Evolutionary conservation across 208 protist species (phyloP).

Genomic region (Trypanosoma rangeli): DNA sequence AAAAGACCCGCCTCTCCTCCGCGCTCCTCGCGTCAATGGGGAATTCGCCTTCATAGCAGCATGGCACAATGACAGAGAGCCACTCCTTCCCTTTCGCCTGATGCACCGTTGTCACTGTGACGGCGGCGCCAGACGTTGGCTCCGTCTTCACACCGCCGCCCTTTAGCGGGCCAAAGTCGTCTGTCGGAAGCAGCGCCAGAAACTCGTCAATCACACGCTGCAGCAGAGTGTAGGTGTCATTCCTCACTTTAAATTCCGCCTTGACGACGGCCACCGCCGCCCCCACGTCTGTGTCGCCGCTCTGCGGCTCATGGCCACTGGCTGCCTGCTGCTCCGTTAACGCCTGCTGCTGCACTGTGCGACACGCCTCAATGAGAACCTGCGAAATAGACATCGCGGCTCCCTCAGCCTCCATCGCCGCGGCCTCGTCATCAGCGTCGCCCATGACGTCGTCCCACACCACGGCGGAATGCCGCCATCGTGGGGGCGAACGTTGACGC

Average conservation of each 20-base stretch:
- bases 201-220: slow-evolving; percentile 80
- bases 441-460: slow-evolving; percentile 27
- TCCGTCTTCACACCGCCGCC: background rate
- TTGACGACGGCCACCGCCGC: background rate
- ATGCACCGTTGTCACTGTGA: slow-evolving; percentile 81
- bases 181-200: slow-evolving; percentile 54
- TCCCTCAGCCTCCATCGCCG: slow-evolving; percentile 27
- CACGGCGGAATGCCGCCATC: background rate
- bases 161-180: slow-evolving; percentile 72
- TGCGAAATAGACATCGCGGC: slow-evolving; percentile 44
- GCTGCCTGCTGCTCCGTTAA: slow-evolving; percentile 18
- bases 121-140: background rate
- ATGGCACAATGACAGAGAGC: slow-evolving; percentile 73
- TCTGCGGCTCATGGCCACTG: slow-evolving; percentile 9
- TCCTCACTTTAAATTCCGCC: background rate
- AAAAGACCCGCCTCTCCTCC: slow-evolving; percentile 85
- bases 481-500: slow-evolving; percentile 4
- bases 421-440: slow-evolving; percentile 23
- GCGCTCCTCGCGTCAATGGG: slow-evolving; percentile 45
- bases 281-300: background rate
- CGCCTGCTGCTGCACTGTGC: slow-evolving; percentile 26
- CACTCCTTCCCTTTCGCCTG: slow-evolving; percentile 88
- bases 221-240: slow-evolving; percentile 39
- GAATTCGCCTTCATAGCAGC: slow-evolving; percentile 78
- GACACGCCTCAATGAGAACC: slow-evolving; percentile 50